These are phyloP conservation scores for Lanzia echinophila DNA, from an alignment of 2,329 filamentous ascomycete genomes.

Conservation along the genomic window DNA sequence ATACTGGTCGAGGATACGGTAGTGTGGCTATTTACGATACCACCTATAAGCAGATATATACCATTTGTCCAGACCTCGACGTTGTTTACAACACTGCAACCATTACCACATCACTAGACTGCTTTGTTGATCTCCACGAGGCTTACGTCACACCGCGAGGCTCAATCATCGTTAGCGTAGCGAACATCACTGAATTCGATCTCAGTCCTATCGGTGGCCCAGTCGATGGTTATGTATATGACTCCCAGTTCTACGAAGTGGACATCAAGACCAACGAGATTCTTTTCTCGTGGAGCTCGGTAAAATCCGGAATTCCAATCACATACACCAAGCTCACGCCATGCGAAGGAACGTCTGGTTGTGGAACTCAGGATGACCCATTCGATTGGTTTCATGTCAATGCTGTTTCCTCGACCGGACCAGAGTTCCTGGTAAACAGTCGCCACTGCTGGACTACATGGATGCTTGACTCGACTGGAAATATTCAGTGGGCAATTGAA, in stretches of 20 bases:
- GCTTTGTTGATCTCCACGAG: not conserved
- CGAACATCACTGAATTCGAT: slow-evolving; percentile 15
- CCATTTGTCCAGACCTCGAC: not conserved
- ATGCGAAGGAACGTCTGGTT: not conserved
- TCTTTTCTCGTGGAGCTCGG: slow-evolving; percentile 36
- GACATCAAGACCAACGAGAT: slow-evolving; percentile 35
- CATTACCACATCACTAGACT: not conserved
- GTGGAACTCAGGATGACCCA: slow-evolving; percentile 13
- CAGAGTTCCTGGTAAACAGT: slow-evolving; percentile 26
- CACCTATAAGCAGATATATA: not conserved
- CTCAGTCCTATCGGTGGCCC: slow-evolving; percentile 31
- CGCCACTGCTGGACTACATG: slow-evolving; percentile 23
- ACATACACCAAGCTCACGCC: not conserved
- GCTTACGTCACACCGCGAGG: not conserved
- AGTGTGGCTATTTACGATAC: not conserved
- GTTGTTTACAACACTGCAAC: not conserved
- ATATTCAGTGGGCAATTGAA: not conserved
- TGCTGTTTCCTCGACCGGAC: slow-evolving; percentile 20
- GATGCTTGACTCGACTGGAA: slow-evolving; percentile 19
- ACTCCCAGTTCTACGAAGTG: slow-evolving; percentile 38
- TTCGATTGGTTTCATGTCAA: slow-evolving; percentile 29
- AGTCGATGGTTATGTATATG: slow-evolving; percentile 30
- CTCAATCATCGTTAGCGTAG: not conserved
- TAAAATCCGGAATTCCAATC: slow-evolving; percentile 27
- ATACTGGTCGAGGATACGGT: not conserved